phyloP scores from a whole-genome alignment of 495 filamentous ascomycete genomes.

The Talaromyces trachyspermus region DNA sequence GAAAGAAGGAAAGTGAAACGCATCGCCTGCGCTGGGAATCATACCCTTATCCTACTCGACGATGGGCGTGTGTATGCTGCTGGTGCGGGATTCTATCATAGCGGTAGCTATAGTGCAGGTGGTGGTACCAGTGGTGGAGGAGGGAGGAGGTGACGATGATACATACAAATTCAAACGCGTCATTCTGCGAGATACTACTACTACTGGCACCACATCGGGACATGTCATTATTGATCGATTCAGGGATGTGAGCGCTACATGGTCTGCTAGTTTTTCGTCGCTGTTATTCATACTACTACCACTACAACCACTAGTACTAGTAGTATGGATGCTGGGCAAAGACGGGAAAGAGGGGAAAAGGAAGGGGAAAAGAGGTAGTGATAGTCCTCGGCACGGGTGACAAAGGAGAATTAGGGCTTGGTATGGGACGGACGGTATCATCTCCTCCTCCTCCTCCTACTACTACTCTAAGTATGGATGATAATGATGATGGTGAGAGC shows the following conservation, averaged over 20 bases:
- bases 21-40: conserved; percentile 76
- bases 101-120: not conserved
- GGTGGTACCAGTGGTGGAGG: not conserved
- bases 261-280: conserved; percentile 59
- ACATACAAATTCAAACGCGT: conserved; percentile 24
- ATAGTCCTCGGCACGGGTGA: conserved; percentile 52
- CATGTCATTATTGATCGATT: conserved; percentile 16
- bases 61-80: conserved; percentile 51
- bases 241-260: conserved; percentile 55
- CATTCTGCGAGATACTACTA: conserved; percentile 8
- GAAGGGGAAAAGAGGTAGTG: conserved; percentile 43
- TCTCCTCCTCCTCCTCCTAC: conserved; percentile 4
- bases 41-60: conserved; percentile 63
- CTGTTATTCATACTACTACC: not conserved
- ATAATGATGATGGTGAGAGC: conserved; percentile 24
- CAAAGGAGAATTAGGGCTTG: conserved; percentile 68
- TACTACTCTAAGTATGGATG: not conserved
- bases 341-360: too few species aligned
- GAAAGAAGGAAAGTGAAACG: conserved; percentile 15
- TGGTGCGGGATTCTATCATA: conserved; percentile 38
- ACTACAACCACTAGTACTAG: not conserved
- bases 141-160: not conserved
- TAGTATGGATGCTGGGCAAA: not conserved
- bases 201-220: too few species aligned
- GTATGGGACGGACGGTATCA: conserved; percentile 18